Conservation (phyloP, 208 protist species). For the Wallacemonas sp. region DNA sequence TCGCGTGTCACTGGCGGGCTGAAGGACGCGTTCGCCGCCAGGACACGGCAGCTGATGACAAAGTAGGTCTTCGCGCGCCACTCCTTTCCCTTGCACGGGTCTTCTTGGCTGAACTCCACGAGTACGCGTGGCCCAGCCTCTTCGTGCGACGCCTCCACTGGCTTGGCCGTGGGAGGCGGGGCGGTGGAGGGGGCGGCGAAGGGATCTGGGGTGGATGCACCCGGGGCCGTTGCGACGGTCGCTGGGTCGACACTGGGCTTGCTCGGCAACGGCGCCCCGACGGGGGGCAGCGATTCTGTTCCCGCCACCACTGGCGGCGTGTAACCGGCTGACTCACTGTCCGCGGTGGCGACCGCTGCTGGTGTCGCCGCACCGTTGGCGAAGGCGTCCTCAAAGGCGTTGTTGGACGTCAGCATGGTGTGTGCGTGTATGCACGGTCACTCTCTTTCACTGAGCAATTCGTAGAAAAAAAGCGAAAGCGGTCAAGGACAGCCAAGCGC, state of each 20-base stretch:
- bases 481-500: no score
- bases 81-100: slow-evolving; percentile 45
- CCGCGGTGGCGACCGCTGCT: neutral
- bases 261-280: no score
- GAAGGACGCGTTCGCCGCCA: slow-evolving; percentile 37
- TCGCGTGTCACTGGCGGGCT: slow-evolving; percentile 42
- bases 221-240: neutral
- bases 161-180: neutral
- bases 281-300: no score
- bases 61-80: slow-evolving; percentile 76
- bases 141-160: neutral
- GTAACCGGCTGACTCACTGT: no score
- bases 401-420: slow-evolving; percentile 12
- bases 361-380: neutral
- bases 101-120: slow-evolving; percentile 46
- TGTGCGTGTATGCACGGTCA: neutral
- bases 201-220: neutral
- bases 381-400: slow-evolving; percentile 22
- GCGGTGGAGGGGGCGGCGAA: neutral
- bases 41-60: slow-evolving; percentile 54
- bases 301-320: no score
- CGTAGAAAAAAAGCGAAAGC: no score
- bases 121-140: slow-evolving; percentile 19
- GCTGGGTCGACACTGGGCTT: neutral
- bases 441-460: no score